These are phyloP conservation scores for Globisporangium paroecandrum DNA, from an alignment of 352 stramenopile species.

Conservation along the genomic window DNA sequence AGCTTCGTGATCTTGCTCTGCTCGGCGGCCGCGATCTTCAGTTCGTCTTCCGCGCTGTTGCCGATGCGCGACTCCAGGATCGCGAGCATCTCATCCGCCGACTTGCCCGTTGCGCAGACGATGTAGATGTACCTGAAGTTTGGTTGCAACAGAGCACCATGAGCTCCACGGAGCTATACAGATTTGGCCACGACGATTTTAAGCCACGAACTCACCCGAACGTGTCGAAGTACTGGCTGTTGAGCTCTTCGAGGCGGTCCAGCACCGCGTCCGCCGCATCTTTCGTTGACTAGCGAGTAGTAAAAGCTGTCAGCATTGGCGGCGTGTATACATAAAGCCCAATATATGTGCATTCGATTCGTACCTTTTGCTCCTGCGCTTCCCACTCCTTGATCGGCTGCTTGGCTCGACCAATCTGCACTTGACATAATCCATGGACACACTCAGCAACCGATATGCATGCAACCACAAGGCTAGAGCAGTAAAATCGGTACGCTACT, in stretches of 20 bases:
- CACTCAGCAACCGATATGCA: not conserved
- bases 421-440: no score
- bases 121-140: constrained; percentile 71
- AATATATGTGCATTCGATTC: no score
- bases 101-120: constrained; percentile 77
- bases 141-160: not conserved
- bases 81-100: constrained; percentile 63
- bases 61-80: constrained; percentile 59
- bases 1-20: constrained; percentile 82
- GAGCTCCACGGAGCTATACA: not conserved
- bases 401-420: constrained; percentile 64
- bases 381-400: constrained; percentile 68
- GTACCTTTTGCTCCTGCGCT: constrained; percentile 69
- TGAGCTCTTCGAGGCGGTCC: constrained; percentile 60
- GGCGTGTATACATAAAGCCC: no score
- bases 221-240: constrained; percentile 63
- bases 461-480: not conserved
- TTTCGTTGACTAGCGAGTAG: constrained; percentile 42
- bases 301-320: not conserved
- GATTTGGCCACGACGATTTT: no score
- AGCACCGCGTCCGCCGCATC: constrained; percentile 42
- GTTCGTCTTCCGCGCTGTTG: constrained; percentile 43
- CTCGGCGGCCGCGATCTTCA: constrained; percentile 56
- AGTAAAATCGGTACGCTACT: not conserved
- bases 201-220: constrained; percentile 39